Evolutionary conservation across 176 grass and related monocot species (phyloP), one percentile per base, ranked within the genome.

Genomic region (Eleusine coracana): DNA sequence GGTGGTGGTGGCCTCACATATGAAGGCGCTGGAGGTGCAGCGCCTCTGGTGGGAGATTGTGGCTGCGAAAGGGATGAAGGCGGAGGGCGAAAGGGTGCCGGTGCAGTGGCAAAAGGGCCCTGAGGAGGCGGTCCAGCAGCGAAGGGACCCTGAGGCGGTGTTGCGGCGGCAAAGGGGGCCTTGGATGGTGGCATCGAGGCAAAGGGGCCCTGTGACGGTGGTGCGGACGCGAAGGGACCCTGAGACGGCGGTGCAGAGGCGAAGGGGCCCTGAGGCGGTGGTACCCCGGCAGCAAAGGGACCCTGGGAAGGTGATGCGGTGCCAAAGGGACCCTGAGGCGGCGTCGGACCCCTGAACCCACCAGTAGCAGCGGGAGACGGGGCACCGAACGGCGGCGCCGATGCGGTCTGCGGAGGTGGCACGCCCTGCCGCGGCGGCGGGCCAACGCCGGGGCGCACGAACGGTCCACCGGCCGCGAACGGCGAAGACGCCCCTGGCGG

Each of bases 301-400:
- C 50, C 55, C 27, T 79, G 85, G 15, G 50, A 52, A 16, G 50
- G 83, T 5, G 83, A 20, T 10, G 18, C 41, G 21, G 86, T 4
- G 14, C n/a, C 5, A 23, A 55, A 83, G 10, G 88, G 63, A 0
- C 60, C 71, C 27, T 79, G 85, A 73, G 84, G 46, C n/a, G 82
- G 82, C 13, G 82, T 18, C 20, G 68, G 73, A 34, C 34, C 81
- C 60, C 81, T 87, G 81, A n/a, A 87, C 48, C 77, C 81, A 85
- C 74, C 74, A 50, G 86, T 79, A 63, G 84, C n/a, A 7, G 66
- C 31, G 40, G 79, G 73, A 10, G 77, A 59, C 55, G 67, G 25
- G 2, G 77, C 67, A 39, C 71, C 80, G 17, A 85, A 85, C 37
- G 72, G 41, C n/a, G 61, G 23, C 56, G 72, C 29, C 20, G 27